A percentile compares a stretch with the other conserved stretches of the same genome.
Evolutionary conservation across 306 rosid species (phyloP).

Genomic region (Abrus pulchellus): DNA sequence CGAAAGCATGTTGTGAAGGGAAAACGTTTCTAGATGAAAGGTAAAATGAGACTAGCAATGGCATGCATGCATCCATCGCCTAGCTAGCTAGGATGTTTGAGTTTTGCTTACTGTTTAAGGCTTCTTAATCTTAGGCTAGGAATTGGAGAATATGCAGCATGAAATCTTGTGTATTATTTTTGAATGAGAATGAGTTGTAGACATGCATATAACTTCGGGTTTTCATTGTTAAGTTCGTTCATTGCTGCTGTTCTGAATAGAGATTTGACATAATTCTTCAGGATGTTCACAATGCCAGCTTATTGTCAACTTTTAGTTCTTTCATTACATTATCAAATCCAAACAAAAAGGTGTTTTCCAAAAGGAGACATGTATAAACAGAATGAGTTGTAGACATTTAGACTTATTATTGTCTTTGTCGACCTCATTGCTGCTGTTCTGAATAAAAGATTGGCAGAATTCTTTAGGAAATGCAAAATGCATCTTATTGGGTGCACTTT

Average conservation of each 20-base stretch:
- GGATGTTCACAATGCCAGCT: conserved; percentile 13
- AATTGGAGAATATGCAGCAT: conserved; percentile 32
- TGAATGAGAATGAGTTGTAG: conserved; percentile 39
- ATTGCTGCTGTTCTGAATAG: conserved; percentile 25
- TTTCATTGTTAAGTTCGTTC: conserved; percentile 11
- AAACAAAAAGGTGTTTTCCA: conserved; percentile 1
- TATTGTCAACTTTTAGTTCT: conserved; percentile 2
- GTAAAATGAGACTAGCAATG: conserved; percentile 17
- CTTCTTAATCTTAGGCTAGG: conserved; percentile 30
- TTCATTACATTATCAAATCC: conserved; percentile 31
- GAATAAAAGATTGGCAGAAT: neutral
- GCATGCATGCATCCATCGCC: conserved; percentile 15
- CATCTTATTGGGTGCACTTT: neutral
- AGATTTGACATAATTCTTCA: neutral
- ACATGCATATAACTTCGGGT: neutral
- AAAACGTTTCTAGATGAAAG: conserved; percentile 48
- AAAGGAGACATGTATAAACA: neutral
- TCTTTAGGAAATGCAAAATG: neutral
- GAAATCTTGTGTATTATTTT: conserved; percentile 1
- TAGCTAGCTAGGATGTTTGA: conserved; percentile 17
- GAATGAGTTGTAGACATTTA: conserved; percentile 12
- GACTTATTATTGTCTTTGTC: neutral
- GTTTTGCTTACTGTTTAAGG: conserved; percentile 19
- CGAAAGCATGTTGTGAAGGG: conserved; percentile 39
- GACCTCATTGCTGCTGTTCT: neutral